These are phyloP conservation scores for Acanthamoeba culbertsoni DNA, from an alignment of 208 protist species.

Conservation along the genomic window DNA sequence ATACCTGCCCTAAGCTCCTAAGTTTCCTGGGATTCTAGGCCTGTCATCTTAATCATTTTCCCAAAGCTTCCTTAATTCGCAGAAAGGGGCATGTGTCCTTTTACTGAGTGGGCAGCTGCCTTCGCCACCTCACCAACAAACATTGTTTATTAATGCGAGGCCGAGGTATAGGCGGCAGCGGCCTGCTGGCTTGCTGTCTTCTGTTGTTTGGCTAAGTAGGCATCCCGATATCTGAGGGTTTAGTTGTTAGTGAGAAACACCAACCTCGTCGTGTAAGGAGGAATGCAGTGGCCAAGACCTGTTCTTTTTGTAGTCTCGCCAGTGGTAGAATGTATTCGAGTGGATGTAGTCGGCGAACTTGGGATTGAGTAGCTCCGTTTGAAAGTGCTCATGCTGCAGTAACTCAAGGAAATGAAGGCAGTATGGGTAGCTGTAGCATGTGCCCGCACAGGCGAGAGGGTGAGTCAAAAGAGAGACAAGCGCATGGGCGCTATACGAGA, in stretches of 20 bases:
- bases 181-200: neutral
- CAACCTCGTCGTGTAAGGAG: neutral
- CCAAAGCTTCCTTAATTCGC: no score
- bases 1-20: no score
- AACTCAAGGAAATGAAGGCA: conserved; percentile 77
- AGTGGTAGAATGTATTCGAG: conserved; percentile 44
- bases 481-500: neutral
- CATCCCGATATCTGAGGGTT: neutral
- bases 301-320: conserved; percentile 53
- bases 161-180: neutral
- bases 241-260: neutral
- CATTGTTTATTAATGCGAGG: no score
- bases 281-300: neutral
- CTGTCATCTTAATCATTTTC: no score
- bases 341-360: conserved; percentile 36
- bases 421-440: conserved; percentile 62
- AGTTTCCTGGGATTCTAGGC: no score
- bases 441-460: neutral
- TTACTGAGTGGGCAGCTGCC: no score
- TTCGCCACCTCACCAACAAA: no score
- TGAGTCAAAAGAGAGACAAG: neutral
- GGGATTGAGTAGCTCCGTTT: conserved; percentile 64
- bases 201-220: conserved; percentile 9
- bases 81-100: no score
- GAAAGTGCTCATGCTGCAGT: conserved; percentile 74